Evolutionary conservation across 495 filamentous ascomycete species (phyloP).

Genomic region (Aspergillus olivimuriae): DNA sequence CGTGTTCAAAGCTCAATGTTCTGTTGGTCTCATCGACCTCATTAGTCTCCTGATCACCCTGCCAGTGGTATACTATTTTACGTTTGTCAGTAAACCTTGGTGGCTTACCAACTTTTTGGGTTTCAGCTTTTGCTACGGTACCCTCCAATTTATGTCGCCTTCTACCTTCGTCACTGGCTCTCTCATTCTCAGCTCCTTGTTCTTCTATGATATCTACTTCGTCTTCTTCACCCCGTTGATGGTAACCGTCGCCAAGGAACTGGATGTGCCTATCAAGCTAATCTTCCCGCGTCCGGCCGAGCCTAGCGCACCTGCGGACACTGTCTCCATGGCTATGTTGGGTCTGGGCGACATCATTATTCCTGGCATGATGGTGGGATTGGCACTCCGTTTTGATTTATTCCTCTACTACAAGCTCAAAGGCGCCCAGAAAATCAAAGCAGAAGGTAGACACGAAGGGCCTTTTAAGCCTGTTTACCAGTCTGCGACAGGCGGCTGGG

Average conservation of each 20-base stretch:
- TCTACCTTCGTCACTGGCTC: constrained; percentile 82
- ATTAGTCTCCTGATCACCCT: constrained; percentile 55
- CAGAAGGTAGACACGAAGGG: constrained; percentile 29
- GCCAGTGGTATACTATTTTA: constrained; percentile 57
- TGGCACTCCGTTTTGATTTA: constrained; percentile 86
- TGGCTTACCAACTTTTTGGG: constrained; percentile 83
- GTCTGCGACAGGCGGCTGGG: constrained; percentile 64
- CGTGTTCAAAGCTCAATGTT: constrained; percentile 35
- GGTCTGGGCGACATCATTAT: constrained; percentile 91
- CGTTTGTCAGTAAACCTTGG: constrained; percentile 65
- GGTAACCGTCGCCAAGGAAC: constrained; percentile 85
- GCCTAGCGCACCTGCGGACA: constrained; percentile 30
- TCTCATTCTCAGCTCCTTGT: constrained; percentile 69
- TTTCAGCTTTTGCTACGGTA: constrained; percentile 75
- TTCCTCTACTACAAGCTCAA: constrained; percentile 71
- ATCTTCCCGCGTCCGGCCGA: constrained; percentile 65
- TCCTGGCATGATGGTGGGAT: constrained; percentile 85
- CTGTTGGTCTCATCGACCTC: constrained; percentile 49
- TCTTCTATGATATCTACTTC: constrained; percentile 94
- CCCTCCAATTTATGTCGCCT: constrained; percentile 80
- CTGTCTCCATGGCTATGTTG: constrained; percentile 65
- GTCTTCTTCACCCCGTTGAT: constrained; percentile 97
- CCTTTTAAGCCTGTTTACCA: constrained; percentile 51
- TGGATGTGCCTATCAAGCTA: constrained; percentile 93
- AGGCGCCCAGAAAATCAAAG: constrained; percentile 31